Base-by-base conservation (phyloP, 2,329 filamentous ascomycete species). In the Drechmeria coniospora region DNA sequence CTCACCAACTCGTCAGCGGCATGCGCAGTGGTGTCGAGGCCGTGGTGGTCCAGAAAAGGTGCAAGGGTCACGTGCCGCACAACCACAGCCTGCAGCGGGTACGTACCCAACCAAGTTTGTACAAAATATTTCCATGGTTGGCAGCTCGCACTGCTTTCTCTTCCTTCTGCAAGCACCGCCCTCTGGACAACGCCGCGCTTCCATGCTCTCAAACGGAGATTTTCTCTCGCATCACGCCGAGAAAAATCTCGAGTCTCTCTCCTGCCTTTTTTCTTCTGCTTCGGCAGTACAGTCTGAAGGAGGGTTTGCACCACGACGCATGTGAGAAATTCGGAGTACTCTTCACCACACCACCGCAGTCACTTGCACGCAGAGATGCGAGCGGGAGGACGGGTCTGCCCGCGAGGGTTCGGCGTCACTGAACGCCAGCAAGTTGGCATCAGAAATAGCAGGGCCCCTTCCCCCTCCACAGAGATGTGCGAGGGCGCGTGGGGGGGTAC, bases 321-420 rank as follows among this genome's bases (percentile, higher is more conserved):
- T 40, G 37, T 32, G 37, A 40, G 37, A 40, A 40, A 40, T 40
- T 40, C 37, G 37, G 37, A 40, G 37, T 35, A 40, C 28, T 36
- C 37, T 38, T 31, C 35, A 36, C 35, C 32, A 20, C 23, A 29
- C n/a, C 21, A 34, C 36, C 36, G 37, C 37, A 26, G 37, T 39
- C 37, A 21, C 15, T 33, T 29, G 31, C 25, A 12, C 16, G 9
- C 14, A 25, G 20, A 5, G 10, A 20, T 6, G 20, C 10, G 20
- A 14, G 30, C 30, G 31, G 21, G 25, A 34, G 37, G 37, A 40
- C 37, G 37, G 34, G 36, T 36, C 37, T 40, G 37, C 37, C 37
- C 32, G 37, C 36, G 36, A 40, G 37, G 37, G 37, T 25, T 28
- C 32, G 36, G 34, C 34, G 37, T 40, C 37, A 32, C 30, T 34